These are phyloP conservation scores for Xanthoconium purpureum DNA, from an alignment of 768 basidiomycete genomes.

Conservation along the genomic window DNA sequence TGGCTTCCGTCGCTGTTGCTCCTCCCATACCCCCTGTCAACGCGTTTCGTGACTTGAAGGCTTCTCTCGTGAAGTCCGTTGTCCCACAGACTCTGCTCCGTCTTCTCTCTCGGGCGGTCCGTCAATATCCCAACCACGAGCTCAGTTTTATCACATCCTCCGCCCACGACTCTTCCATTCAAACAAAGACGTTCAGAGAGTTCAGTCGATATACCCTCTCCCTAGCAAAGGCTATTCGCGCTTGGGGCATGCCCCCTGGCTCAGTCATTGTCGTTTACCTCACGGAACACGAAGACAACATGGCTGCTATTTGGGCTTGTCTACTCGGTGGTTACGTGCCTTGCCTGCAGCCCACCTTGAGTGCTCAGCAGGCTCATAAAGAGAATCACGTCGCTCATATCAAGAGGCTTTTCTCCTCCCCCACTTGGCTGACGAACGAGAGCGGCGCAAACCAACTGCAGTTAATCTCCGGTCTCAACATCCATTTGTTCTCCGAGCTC, in stretches of 20 bases:
- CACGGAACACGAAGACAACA: conserved; percentile 34
- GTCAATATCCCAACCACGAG: conserved; percentile 23
- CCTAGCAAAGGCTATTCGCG: conserved; percentile 21
- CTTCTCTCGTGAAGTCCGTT: conserved; percentile 6
- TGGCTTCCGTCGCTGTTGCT: conserved; percentile 17
- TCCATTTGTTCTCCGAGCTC: conserved; percentile 26
- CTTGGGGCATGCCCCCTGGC: conserved; percentile 25
- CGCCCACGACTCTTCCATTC: conserved; percentile 28
- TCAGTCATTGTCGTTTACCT: conserved; percentile 29
- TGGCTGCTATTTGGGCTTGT: conserved; percentile 33
- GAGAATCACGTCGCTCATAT: conserved; percentile 30
- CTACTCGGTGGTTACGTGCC: conserved; percentile 31
- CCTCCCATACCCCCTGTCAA: conserved; percentile 8
- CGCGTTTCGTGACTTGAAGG: conserved; percentile 12
- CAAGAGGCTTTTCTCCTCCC: conserved; percentile 28
- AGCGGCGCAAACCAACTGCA: conserved; percentile 24
- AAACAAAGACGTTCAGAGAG: conserved; percentile 22
- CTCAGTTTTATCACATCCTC: conserved; percentile 30
- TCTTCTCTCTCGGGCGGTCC: conserved; percentile 20
- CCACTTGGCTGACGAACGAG: conserved; percentile 33
- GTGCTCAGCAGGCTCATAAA: conserved; percentile 32
- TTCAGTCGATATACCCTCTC: conserved; percentile 17
- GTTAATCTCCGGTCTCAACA: conserved; percentile 23
- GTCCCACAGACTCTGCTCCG: conserved; percentile 22
- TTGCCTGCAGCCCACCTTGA: conserved; percentile 33